Base-by-base conservation (phyloP, 1,284 basidiomycete genomes). In the Ceratobasidium sp. region DNA sequence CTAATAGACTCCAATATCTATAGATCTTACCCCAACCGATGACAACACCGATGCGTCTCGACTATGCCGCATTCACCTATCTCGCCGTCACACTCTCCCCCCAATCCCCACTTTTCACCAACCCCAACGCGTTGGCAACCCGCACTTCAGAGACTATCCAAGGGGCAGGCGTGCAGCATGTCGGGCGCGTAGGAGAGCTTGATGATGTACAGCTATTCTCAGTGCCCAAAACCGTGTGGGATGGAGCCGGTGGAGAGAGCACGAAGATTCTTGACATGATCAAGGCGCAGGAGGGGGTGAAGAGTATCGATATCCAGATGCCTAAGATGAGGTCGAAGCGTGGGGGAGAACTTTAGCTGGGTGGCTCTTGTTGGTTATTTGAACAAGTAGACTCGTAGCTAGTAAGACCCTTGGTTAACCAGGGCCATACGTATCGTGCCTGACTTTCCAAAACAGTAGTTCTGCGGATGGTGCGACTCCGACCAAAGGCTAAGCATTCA, bases 131-230 rank as follows among this genome's bases (percentile, higher is more conserved):
- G 23, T 69, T 78, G 27, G 62, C 70, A 18, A 68, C 75, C 14
- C 64, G 75, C 12, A 35, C 67, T 41, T 48, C 64, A 12, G 59
- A 74, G 46, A 16, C 71, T 10, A 54, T 74, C 16, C 59, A 65
- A 54, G 71, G 60, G 5, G 30, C 71, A 23, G 46, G 60, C 20
- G 46, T 78, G 3, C 69, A 78, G 44, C 78, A 80, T 57, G 78
- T 80, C 18, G 79, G 79, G 4, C 70, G 65, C 38, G 79, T 80
- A 7, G 79, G 79, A 46, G 66, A 68, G 33, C 76, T 80, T 2
- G 69, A 79, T 23, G 79, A 80, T 55, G 77, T 78, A 12, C 79
- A 80, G 59, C 65, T 80, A n/a, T 80, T 74, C 60, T 77, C 69
- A 18, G 60, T 80, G 16, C 79, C 79, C 4, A 80, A 78, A 65